Evolutionary conservation across 805 yeast species (phyloP).

Genomic region (Komagataella pseudopastoris): DNA sequence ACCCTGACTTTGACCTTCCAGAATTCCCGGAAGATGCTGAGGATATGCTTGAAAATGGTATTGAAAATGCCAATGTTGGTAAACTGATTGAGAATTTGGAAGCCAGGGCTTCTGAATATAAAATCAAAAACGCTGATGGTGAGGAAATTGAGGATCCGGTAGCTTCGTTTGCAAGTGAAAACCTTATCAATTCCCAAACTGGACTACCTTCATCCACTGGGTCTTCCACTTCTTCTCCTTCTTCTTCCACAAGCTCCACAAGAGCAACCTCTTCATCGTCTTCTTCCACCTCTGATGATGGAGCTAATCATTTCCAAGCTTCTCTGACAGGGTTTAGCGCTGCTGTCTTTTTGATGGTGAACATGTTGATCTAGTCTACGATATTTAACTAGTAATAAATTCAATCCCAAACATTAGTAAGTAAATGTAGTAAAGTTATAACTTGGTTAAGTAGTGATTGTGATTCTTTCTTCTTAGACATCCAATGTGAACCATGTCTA

Average conservation of each 20-base stretch:
- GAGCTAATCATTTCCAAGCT: not conserved
- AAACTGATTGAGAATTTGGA: slow-evolving; percentile 17
- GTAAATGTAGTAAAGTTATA: too few relatives aligned
- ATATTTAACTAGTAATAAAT: not conserved
- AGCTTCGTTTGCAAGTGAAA: slow-evolving; percentile 20
- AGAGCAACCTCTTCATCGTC: not conserved
- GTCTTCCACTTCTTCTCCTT: slow-evolving; percentile 13
- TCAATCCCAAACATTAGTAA: not conserved
- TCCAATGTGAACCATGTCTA: too few relatives aligned
- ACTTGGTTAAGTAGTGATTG: too few relatives aligned
- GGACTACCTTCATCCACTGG: slow-evolving; percentile 5
- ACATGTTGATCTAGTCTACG: not conserved
- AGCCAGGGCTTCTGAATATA: slow-evolving; percentile 19
- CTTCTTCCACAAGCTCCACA: slow-evolving; percentile 3
- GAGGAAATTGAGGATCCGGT: slow-evolving; percentile 19
- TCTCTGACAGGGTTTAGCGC: not conserved
- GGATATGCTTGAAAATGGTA: slow-evolving; percentile 33
- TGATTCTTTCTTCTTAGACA: too few relatives aligned
- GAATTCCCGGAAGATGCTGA: slow-evolving; percentile 28
- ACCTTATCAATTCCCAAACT: slow-evolving; percentile 19
- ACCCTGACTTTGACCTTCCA: slow-evolving; percentile 35
- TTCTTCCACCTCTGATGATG: slow-evolving; percentile 4
- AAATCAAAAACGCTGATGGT: slow-evolving; percentile 22
- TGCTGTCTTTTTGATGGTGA: not conserved
- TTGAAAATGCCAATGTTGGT: slow-evolving; percentile 29